Evolutionary conservation across 116 monocot species (phyloP).

Genomic region (Papilionanthe hybrid): DNA sequence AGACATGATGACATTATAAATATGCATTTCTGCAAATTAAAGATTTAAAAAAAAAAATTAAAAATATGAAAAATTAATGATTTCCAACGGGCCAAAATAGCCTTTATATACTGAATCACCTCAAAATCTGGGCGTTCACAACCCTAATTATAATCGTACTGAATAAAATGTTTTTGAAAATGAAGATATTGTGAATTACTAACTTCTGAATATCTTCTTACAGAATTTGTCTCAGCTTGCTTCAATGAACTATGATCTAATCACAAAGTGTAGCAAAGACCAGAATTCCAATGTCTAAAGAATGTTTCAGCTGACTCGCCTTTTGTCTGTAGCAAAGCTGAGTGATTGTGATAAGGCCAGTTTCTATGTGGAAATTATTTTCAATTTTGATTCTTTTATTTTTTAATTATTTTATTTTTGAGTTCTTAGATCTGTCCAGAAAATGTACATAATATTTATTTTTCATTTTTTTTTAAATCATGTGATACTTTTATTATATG

Average conservation of each 20-base stretch:
- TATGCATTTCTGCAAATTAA: no score
- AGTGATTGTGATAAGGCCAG: neutral
- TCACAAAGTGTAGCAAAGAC: constrained; percentile 55
- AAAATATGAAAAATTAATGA: no score
- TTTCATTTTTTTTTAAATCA: neutral
- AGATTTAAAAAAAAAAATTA: no score
- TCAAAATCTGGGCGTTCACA: no score
- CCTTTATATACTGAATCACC: no score
- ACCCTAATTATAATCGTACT: no score
- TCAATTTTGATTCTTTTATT: neutral
- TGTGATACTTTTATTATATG: neutral
- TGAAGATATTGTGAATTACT: neutral
- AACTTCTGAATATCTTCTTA: neutral
- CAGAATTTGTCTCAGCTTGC: constrained; percentile 96
- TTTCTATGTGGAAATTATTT: neutral
- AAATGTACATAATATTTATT: constrained; percentile 2
- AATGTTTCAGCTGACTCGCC: neutral
- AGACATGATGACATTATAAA: no score
- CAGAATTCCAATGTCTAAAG: constrained; percentile 10
- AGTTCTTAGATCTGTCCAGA: neutral
- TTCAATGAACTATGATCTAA: constrained; percentile 88
- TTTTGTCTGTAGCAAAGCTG: neutral
- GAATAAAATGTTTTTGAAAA: no score
- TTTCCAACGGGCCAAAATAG: no score
- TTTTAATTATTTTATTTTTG: neutral